Evolutionary conservation across 192 early-diverging fungal genomes (phyloP), one percentile per base, ranked within the genome.

Genomic region (Coemansia erecta): DNA sequence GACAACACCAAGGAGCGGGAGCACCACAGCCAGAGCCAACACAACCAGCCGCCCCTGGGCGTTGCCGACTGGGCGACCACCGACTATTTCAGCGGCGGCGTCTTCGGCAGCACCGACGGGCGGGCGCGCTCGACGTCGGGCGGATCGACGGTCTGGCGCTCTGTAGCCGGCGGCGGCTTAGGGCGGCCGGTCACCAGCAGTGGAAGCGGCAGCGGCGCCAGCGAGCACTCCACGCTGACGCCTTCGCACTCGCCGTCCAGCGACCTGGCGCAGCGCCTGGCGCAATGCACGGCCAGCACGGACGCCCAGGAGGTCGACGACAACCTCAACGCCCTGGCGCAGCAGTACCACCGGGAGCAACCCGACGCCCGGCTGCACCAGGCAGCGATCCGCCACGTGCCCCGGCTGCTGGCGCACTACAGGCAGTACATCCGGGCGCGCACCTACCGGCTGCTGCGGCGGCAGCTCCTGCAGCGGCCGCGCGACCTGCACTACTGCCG

Each of bases 381-480:
- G 7, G 28, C 28, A 31, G 28, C 28, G 4, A 2, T 31, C 4
- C 28, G 28, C 28, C 53, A 70, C 22, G 56, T 66, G 47, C 77
- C 71, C 2, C 60, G 68, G 18, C 67, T 80, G 22, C 65, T 82
- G 24, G 59, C 71, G 17, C 74, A 82, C 54, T 63, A 41, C 52
- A 70, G 66, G 17, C 73, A 71, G 68, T 68, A 70, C 33, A 69
- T 82, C 14, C 64, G 80, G 2, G 70, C 80, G 17, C 80, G 74
- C 17, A 42, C 68, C 8, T 82, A 77, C 59, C 60, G 61, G 49
- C 49, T 82, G 33, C 55, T 82, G 26, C 57, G 80, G 19, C 58
- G 67, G 31, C 28, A 31, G 7, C 2, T 31, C 28, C 57, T 77
- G 31, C 33, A 58, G 8, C 58, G 54, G 21, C 77, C 72, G 6